phyloP scores from a whole-genome alignment of 768 basidiomycete genomes.

The Serendipita vermifera region DNA sequence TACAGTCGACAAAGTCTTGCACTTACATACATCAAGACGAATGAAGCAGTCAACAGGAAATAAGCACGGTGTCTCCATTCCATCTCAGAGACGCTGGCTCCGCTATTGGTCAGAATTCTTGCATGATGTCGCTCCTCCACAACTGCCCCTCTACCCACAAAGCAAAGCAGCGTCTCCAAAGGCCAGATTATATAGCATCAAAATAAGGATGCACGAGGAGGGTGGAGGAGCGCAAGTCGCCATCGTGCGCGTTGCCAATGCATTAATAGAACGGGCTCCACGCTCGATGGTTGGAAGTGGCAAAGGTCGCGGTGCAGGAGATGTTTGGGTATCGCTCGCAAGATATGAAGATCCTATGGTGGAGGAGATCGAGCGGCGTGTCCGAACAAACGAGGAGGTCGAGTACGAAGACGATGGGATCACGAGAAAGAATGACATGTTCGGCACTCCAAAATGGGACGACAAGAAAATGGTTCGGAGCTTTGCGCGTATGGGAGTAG shows the following conservation, averaged over 20 bases:
- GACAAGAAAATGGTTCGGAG: conserved; percentile 61
- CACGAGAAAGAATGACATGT: conserved; percentile 24
- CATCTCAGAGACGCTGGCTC: conserved; percentile 67
- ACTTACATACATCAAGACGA: conserved; percentile 53
- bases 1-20: conserved; percentile 43
- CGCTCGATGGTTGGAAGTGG: conserved; percentile 16
- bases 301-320: conserved; percentile 19
- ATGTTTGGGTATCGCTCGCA: conserved; percentile 57
- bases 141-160: conserved; percentile 17
- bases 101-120: conserved; percentile 66
- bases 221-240: conserved; percentile 34
- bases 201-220: conserved; percentile 45
- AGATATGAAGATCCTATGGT: conserved; percentile 66
- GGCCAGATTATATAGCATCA: conserved; percentile 45
- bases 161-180: conserved; percentile 22
- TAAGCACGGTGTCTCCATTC: conserved; percentile 58
- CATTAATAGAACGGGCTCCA: conserved; percentile 36
- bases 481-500: conserved; percentile 50
- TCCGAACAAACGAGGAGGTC: conserved; percentile 21
- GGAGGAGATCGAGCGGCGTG: conserved; percentile 48
- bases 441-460: conserved; percentile 46
- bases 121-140: conserved; percentile 38
- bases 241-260: conserved; percentile 45
- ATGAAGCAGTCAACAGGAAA: conserved; percentile 41
- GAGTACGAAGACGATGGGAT: neutral